Conservation (phyloP, 768 basidiomycete species). For the Chlorophyllum brunneum region DNA sequence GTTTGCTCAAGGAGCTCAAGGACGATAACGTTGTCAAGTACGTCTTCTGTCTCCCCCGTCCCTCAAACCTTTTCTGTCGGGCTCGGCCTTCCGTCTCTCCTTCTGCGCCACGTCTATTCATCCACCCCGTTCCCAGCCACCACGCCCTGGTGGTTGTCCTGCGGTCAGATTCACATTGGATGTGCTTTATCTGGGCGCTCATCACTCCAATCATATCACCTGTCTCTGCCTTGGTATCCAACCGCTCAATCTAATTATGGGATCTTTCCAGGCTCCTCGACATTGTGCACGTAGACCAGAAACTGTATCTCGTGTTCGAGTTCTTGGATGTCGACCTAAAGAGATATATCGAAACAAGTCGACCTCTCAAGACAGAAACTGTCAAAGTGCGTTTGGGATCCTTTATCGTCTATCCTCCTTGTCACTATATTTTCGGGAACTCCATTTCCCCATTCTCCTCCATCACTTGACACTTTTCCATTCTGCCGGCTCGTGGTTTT, state of each 20-base stretch:
- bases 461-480: conserved; percentile 8
- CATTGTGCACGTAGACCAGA: conserved; percentile 95
- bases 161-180: neutral
- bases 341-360: conserved; percentile 91
- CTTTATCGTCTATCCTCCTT: conserved; percentile 14
- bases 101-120: no score
- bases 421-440: neutral
- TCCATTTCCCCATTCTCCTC: neutral
- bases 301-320: conserved; percentile 97
- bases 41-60: conserved; percentile 18
- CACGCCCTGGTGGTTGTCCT: neutral
- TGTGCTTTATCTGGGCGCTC: conserved; percentile 9
- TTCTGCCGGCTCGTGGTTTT: neutral
- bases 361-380: conserved; percentile 68
- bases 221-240: conserved; percentile 2
- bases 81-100: no score
- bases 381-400: conserved; percentile 67
- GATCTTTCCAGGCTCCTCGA: conserved; percentile 70
- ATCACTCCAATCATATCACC: conserved; percentile 10
- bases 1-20: conserved; percentile 92
- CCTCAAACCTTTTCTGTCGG: no score
- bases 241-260: conserved; percentile 1
- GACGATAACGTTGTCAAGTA: conserved; percentile 95
- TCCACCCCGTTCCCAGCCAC: conserved; percentile 3
- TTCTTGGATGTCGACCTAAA: conserved; percentile 97